phyloP scores from a whole-genome alignment of 371 early-diverging fungal genomes.

The Edhazardia aedis region DNA sequence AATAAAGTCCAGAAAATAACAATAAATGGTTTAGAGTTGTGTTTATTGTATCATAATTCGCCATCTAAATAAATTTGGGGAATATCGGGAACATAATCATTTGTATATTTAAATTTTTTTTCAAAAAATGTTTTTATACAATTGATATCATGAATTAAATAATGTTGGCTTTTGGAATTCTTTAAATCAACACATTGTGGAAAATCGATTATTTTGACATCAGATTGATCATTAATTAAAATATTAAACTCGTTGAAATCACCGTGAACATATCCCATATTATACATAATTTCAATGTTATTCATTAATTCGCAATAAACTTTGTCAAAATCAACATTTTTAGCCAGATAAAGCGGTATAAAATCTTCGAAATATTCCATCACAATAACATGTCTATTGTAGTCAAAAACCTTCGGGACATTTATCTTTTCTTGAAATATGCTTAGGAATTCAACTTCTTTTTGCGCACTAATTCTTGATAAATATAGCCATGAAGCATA shows the following conservation, averaged over 20 bases:
- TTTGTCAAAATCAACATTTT: constrained; percentile 61
- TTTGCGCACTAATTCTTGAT: constrained; percentile 74
- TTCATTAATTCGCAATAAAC: constrained; percentile 73
- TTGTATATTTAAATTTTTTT: constrained; percentile 63
- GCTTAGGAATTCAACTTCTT: constrained; percentile 86
- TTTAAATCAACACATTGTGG: constrained; percentile 92
- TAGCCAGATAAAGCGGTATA: constrained; percentile 56
- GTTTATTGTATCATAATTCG: too few relatives aligned
- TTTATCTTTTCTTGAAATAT: constrained; percentile 34
- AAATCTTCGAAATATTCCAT: constrained; percentile 65
- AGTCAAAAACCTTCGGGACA: constrained; percentile 71
- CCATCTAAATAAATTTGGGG: too few relatives aligned
- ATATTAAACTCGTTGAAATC: constrained; percentile 99
- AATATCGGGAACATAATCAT: too few relatives aligned
- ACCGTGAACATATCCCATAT: constrained; percentile 85
- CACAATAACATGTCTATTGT: constrained; percentile 80
- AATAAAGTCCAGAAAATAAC: too few relatives aligned
- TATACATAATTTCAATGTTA: constrained; percentile 71
- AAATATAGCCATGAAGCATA: constrained; percentile 88
- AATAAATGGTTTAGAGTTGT: too few relatives aligned
- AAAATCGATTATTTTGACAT: constrained; percentile 74
- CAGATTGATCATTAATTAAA: constrained; percentile 59
- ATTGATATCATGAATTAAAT: constrained; percentile 87
- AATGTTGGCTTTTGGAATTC: constrained; percentile 62
- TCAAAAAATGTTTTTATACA: constrained; percentile 79